phyloP scores from a whole-genome alignment of 257 asterid species.

The Solanum peruvianum region DNA sequence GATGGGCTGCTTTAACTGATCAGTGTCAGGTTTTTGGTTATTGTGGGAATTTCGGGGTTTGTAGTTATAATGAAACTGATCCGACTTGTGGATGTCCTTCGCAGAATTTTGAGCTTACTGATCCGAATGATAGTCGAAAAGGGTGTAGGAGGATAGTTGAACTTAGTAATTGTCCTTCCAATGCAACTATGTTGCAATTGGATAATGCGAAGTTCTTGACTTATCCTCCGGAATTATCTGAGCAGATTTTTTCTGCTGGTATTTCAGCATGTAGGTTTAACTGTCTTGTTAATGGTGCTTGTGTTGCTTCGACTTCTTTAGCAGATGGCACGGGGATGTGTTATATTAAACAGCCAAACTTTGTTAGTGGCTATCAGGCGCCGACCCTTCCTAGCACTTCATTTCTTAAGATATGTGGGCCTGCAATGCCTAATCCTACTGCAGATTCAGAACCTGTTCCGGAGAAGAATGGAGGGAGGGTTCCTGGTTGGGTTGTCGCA shows the following conservation, averaged over 20 bases:
- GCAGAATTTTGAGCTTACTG: slow-evolving; percentile 39
- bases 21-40: slow-evolving; percentile 72
- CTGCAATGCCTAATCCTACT: slow-evolving; percentile 40
- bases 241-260: slow-evolving; percentile 35
- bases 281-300: slow-evolving; percentile 35
- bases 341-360: slow-evolving; percentile 29
- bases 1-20: slow-evolving; percentile 79
- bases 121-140: slow-evolving; percentile 37
- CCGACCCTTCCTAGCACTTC: slow-evolving; percentile 76
- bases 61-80: slow-evolving; percentile 50
- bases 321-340: slow-evolving; percentile 82
- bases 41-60: slow-evolving; percentile 76
- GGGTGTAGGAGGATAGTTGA: slow-evolving; percentile 71
- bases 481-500: slow-evolving; percentile 52
- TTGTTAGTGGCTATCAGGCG: slow-evolving; percentile 59
- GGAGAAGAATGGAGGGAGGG: slow-evolving; percentile 25
- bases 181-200: slow-evolving; percentile 42
- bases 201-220: slow-evolving; percentile 56
- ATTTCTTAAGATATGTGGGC: slow-evolving; percentile 58
- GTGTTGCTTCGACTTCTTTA: slow-evolving; percentile 63
- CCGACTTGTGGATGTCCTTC: slow-evolving; percentile 76
- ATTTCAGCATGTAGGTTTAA: slow-evolving; percentile 41
- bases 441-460: not conserved
- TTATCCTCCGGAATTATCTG: slow-evolving; percentile 29
- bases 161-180: slow-evolving; percentile 36